phyloP scores from a whole-genome alignment of 768 basidiomycete species.

The Imleria badia region DNA sequence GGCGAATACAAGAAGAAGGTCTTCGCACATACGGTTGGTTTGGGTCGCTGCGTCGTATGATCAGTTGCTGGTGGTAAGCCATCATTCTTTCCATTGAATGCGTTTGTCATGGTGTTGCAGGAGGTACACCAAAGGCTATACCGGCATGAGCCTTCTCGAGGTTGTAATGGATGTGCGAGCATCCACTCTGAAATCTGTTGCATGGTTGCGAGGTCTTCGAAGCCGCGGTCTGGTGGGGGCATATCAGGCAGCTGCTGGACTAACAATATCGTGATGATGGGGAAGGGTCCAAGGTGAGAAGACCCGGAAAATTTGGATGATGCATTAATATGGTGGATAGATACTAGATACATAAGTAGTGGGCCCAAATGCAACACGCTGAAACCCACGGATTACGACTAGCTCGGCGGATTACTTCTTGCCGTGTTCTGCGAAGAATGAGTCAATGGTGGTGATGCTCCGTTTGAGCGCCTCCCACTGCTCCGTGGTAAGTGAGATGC shows the following conservation, averaged over 20 bases:
- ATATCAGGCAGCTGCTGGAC: conserved; percentile 68
- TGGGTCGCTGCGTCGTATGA: conserved; percentile 49
- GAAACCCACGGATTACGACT: neutral
- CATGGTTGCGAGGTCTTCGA: conserved; percentile 67
- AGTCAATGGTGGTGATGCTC: conserved; percentile 47
- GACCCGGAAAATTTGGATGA: neutral
- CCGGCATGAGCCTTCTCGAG: conserved; percentile 54
- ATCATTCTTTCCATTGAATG: neutral
- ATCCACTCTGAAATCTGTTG: conserved; percentile 48
- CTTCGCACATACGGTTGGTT: conserved; percentile 43
- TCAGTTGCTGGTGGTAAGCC: conserved; percentile 76
- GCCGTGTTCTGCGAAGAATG: conserved; percentile 39
- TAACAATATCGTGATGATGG: conserved; percentile 34
- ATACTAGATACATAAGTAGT: neutral
- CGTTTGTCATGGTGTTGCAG: conserved; percentile 35
- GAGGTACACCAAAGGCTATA: conserved; percentile 57
- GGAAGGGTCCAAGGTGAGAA: neutral
- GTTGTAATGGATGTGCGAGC: conserved; percentile 63
- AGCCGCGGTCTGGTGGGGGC: conserved; percentile 63
- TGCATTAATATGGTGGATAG: conserved; percentile 4
- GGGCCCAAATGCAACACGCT: neutral
- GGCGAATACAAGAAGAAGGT: conserved; percentile 50
- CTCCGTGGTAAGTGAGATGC: conserved; percentile 63
- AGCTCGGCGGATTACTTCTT: conserved; percentile 12
- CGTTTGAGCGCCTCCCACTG: conserved; percentile 66